Evolutionary conservation across 1,284 basidiomycete genomes (phyloP).

Genomic region (Sporisorium graminicola): DNA sequence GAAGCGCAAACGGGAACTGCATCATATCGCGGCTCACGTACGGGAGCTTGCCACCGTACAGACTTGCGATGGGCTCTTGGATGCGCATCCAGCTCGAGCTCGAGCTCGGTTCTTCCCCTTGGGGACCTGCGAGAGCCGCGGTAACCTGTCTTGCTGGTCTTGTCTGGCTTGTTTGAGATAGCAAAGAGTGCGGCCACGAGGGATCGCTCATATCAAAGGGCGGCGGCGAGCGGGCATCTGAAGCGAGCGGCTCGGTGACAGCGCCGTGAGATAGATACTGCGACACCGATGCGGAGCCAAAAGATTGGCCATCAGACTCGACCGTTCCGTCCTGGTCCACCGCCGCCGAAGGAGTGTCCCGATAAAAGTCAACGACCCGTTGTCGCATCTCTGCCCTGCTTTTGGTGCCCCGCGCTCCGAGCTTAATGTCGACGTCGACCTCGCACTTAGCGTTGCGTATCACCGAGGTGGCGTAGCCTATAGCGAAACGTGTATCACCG

Average conservation of each 20-base stretch:
- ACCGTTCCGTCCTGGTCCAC: not conserved
- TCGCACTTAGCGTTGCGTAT: conserved; percentile 58
- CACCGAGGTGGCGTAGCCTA: conserved; percentile 78
- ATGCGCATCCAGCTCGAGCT: conserved; percentile 50
- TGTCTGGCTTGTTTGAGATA: not conserved
- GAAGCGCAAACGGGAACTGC: conserved; percentile 65
- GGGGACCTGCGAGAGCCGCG: conserved; percentile 6
- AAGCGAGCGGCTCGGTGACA: conserved; percentile 48
- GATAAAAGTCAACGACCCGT: conserved; percentile 35
- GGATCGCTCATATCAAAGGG: conserved; percentile 50
- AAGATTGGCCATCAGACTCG: not conserved
- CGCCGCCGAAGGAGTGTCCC: not conserved
- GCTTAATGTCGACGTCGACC: conserved; percentile 61
- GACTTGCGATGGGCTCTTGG: conserved; percentile 47
- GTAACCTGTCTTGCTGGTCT: conserved; percentile 4
- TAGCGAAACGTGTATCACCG: conserved; percentile 90
- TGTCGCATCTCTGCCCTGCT: conserved; percentile 60
- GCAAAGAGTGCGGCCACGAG: conserved; percentile 44
- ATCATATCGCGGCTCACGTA: conserved; percentile 65
- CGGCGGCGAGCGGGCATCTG: conserved; percentile 16
- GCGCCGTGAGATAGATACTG: conserved; percentile 40
- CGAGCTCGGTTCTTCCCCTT: not conserved
- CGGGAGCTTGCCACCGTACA: conserved; percentile 67
- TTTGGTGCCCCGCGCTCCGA: conserved; percentile 53
- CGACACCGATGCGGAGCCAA: not conserved